These are phyloP conservation scores for Eucalyptus curtisii DNA, from an alignment of 345 rosid species.

Conservation along the genomic window DNA sequence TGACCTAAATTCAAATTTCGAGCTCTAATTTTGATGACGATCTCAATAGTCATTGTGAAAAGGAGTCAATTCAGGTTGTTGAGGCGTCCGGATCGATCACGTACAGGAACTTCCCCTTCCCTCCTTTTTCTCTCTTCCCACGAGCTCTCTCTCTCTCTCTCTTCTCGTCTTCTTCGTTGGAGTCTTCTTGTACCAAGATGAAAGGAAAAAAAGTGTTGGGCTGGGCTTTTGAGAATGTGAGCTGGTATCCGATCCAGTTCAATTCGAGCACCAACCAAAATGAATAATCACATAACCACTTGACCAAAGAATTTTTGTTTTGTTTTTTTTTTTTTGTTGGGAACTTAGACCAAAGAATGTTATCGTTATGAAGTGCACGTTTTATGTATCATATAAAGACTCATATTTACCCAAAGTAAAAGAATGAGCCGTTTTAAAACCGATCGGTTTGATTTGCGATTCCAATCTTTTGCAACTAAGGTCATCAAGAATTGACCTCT, in stretches of 20 bases:
- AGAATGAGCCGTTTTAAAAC: background rate
- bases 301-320: background rate
- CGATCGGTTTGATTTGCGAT: background rate
- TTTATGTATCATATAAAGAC: background rate
- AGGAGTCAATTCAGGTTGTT: no score
- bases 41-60: no score
- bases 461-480: background rate
- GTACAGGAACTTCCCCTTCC: no score
- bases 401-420: background rate
- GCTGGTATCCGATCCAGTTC: background rate
- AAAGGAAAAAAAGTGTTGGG: no score
- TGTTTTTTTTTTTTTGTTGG: no score
- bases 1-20: no score
- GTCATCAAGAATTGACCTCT: background rate
- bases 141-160: no score
- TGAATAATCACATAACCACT: background rate
- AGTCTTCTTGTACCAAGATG: no score
- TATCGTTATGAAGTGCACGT: fast-evolving
- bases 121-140: no score
- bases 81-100: no score
- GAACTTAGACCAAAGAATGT: background rate
- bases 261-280: background rate
- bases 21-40: no score
- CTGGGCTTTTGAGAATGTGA: background rate
- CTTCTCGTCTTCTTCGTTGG: no score